Conservation (phyloP, 768 basidiomycete genomes). For the Gelatoporia subvermispora region DNA sequence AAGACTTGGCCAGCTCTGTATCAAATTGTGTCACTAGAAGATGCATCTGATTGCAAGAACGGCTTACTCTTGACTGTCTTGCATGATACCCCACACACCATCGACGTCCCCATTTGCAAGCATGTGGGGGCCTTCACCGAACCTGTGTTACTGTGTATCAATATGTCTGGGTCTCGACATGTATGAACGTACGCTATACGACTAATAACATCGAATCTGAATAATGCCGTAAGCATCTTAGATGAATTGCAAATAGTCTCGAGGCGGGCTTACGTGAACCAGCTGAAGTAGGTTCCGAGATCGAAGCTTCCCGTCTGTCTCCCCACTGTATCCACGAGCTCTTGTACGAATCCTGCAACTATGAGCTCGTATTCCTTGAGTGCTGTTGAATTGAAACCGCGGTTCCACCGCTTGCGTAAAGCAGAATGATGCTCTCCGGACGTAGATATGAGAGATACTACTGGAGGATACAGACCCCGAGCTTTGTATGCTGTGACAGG, state of each 20-base stretch:
- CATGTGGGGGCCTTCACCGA: constrained; percentile 34
- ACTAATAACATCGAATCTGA: constrained; percentile 39
- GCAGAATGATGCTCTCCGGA: constrained; percentile 35
- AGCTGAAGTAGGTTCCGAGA: constrained; percentile 5
- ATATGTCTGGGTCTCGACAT: not conserved
- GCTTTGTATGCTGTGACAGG: too few relatives aligned
- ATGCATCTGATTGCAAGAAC: not conserved
- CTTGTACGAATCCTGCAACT: constrained; percentile 36
- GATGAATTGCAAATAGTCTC: too few relatives aligned
- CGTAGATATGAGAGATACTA: constrained; percentile 19
- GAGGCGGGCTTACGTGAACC: constrained; percentile 9
- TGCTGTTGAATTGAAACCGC: constrained; percentile 41
- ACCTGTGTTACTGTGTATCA: constrained; percentile 10
- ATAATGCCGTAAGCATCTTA: not conserved
- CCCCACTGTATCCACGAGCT: constrained; percentile 18
- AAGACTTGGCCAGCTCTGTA: too few relatives aligned
- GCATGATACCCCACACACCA: constrained; percentile 39
- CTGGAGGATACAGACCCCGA: too few relatives aligned
- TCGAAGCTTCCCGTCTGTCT: not conserved
- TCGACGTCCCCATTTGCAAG: constrained; percentile 37
- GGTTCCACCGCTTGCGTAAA: constrained; percentile 45
- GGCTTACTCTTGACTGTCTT: constrained; percentile 40
- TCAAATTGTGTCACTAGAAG: not conserved
- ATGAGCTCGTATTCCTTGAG: constrained; percentile 43
- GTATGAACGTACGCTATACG: constrained; percentile 33